Evolutionary conservation across 257 asterid genomes (phyloP), one percentile per base, ranked within the genome.

Genomic region (Solanum microdontum): DNA sequence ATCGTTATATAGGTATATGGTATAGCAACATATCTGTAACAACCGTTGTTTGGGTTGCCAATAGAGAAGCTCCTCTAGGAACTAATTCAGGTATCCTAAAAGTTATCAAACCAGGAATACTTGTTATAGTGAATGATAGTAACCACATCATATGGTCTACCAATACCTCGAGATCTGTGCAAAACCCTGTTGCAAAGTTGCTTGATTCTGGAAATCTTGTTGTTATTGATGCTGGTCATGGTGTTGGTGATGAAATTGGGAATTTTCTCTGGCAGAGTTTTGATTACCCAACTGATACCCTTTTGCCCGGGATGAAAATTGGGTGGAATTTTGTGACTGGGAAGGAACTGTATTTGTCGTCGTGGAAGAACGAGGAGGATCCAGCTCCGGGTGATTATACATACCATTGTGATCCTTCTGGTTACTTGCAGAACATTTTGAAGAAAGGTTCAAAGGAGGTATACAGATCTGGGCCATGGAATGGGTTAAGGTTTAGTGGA

Each of bases 301-400:
- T 88, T 74, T 30, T 90, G 21, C 89, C 89, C 0, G 91, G 89
- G 0, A 87, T 88, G 90, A 80, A 77, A 70, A 2, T 55, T 1
- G 91, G 90, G 24, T 17, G 17, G 64, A 86, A 82, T 79, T 48
- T 85, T 9, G 83, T 45, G 1, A 85, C 90, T 23, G 88, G 91
- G 2, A 26, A 58, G 21, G 86, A 77, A 28, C 69, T 24, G n/a
- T 62, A 89, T 8, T 28, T 92, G 40, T 90, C 90, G 0, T 90
- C 94, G 2, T 91, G 94, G 94, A 91, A 48, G 85, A 82, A 36
- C 3, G 24, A 32, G 15, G 91, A 91, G 3, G 94, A 93, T 55
- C 95, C 94, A 32, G 91, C 94, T 8, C 86, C 88, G 3, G 94
- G 94, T 26, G 92, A 90, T 3, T 90, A 75, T 36, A 36, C 86